phyloP scores from a whole-genome alignment of 2,329 filamentous ascomycete genomes.

The Sporothrix mexicana region DNA sequence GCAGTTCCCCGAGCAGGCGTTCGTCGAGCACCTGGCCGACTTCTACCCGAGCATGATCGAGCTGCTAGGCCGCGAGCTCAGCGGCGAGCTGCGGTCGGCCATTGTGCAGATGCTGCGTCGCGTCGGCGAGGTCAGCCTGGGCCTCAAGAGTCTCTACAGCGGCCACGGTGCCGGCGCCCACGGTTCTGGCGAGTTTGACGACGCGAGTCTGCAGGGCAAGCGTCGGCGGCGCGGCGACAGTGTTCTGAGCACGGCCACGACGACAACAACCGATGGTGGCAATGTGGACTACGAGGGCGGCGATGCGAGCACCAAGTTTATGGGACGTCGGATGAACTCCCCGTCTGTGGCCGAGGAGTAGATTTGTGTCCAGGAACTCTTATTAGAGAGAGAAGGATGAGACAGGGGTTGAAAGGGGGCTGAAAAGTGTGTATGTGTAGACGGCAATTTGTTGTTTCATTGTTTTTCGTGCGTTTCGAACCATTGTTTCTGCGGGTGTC shows the following conservation, averaged over 20 bases:
- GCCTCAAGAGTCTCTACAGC: constrained; percentile 56
- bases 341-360: constrained; percentile 6
- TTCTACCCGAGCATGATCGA: constrained; percentile 91
- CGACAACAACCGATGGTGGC: constrained; percentile 28
- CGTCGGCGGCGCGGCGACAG: constrained; percentile 36
- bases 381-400: too few relatives aligned
- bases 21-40: constrained; percentile 75
- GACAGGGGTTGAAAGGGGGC: background rate
- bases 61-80: constrained; percentile 80
- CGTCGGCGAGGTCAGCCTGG: constrained; percentile 77
- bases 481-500: background rate
- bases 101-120: constrained; percentile 78
- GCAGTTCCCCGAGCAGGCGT: constrained; percentile 79
- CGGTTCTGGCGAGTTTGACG: constrained; percentile 29
- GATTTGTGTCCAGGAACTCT: background rate
- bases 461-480: constrained; percentile 8
- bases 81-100: constrained; percentile 75
- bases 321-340: constrained; percentile 39
- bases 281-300: constrained; percentile 39
- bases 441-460: background rate
- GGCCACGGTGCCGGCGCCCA: background rate
- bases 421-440: background rate
- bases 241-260: constrained; percentile 36
- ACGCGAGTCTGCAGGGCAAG: background rate
- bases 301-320: constrained; percentile 40